A percentile compares a stretch with the other conserved stretches of the same genome.
These are phyloP conservation scores for Chaetomium cochliodes DNA, from an alignment of 495 filamentous ascomycete species.

Conservation along the genomic window DNA sequence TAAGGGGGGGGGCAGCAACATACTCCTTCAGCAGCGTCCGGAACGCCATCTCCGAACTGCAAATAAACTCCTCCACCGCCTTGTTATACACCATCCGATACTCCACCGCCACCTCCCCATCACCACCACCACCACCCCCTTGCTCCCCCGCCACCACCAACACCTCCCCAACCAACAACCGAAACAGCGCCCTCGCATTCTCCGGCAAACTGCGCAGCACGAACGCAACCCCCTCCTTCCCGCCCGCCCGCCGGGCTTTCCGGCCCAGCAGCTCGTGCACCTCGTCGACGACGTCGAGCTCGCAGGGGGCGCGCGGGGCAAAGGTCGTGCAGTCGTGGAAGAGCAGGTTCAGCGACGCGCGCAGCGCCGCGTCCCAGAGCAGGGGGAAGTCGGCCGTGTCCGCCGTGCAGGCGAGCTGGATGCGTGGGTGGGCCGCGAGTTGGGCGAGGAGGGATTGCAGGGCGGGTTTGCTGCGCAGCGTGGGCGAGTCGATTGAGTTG, in stretches of 20 bases:
- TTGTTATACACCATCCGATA: slow-evolving; percentile 91
- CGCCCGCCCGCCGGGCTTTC: slow-evolving; percentile 76
- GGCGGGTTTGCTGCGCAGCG: slow-evolving; percentile 69
- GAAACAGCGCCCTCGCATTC: slow-evolving; percentile 84
- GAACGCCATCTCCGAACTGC: slow-evolving; percentile 93
- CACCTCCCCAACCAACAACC: slow-evolving; percentile 78
- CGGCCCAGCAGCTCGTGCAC: slow-evolving; percentile 84
- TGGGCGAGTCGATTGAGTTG: slow-evolving; percentile 77
- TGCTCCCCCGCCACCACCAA: slow-evolving; percentile 66
- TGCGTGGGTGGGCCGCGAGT: slow-evolving; percentile 68
- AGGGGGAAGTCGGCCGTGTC: slow-evolving; percentile 84
- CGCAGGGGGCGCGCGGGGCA: slow-evolving; percentile 60
- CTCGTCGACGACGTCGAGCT: slow-evolving; percentile 79
- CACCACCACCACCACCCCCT: slow-evolving; percentile 32
- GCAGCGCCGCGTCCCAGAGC: slow-evolving; percentile 83
- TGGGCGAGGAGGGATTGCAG: slow-evolving; percentile 73
- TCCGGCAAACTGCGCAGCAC: slow-evolving; percentile 86
- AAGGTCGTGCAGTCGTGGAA: slow-evolving; percentile 97
- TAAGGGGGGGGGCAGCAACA: slow-evolving; percentile 30
- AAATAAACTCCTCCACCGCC: slow-evolving; percentile 93
- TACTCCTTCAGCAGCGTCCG: slow-evolving; percentile 89
- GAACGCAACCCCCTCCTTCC: slow-evolving; percentile 88
- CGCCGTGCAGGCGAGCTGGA: slow-evolving; percentile 74
- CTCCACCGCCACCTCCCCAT: slow-evolving; percentile 67
- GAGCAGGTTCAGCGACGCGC: slow-evolving; percentile 75